A percentile compares a stretch with the other conserved stretches of the same genome.
Conservation (phyloP, 352 stramenopile genomes). For the Pythium rhizo-oryzae region DNA sequence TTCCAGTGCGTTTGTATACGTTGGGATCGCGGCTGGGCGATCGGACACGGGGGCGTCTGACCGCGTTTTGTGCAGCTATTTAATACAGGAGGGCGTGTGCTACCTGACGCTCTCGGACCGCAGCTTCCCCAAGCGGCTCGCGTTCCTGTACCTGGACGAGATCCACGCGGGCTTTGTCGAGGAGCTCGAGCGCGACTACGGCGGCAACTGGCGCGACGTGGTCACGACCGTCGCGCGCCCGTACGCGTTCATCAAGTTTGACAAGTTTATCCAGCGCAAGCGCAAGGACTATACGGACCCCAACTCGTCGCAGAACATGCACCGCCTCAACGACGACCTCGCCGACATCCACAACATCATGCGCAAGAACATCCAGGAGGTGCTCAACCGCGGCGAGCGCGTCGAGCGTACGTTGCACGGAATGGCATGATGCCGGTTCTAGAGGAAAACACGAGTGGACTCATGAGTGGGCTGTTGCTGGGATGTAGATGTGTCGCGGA, state of each 20-base stretch:
- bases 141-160: constrained; percentile 98
- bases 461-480: too few species aligned
- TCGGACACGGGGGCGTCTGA: too few species aligned
- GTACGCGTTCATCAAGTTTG: constrained; percentile 99
- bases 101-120: constrained; percentile 97
- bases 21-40: too few species aligned
- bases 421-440: too few species aligned
- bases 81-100: constrained; percentile 97
- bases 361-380: constrained; percentile 97
- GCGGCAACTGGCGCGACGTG: constrained; percentile 87
- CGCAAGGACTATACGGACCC: constrained; percentile 97
- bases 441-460: too few species aligned
- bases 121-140: constrained; percentile 96
- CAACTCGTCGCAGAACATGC: constrained; percentile 95
- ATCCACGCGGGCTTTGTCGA: constrained; percentile 94
- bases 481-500: constrained; percentile 77
- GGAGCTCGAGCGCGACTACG: constrained; percentile 94
- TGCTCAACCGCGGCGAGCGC: constrained; percentile 90
- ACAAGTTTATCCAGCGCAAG: constrained; percentile 98
- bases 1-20: constrained; percentile 95
- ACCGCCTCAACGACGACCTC: constrained; percentile 97
- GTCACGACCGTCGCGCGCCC: constrained; percentile 96
- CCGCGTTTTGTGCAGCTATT: constrained; percentile 77
- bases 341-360: constrained; percentile 99
- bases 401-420: constrained; percentile 85